These are phyloP conservation scores for Pythium volutum DNA, from an alignment of 352 stramenopile species.

Conservation along the genomic window DNA sequence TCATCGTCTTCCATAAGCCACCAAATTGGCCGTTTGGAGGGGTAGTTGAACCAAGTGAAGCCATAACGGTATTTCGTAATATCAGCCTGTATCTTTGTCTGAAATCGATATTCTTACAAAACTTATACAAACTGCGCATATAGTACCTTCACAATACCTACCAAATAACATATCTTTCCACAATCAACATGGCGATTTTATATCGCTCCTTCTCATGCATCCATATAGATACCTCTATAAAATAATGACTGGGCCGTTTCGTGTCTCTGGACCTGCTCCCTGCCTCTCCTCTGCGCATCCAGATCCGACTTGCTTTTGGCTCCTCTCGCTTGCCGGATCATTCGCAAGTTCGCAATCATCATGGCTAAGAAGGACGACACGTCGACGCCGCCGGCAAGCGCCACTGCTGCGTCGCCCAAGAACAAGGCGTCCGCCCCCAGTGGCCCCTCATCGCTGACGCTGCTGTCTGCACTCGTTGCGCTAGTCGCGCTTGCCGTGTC, in stretches of 20 bases:
- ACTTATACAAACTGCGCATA: no score
- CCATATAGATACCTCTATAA: background rate
- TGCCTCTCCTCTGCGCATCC: background rate
- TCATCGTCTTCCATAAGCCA: no score
- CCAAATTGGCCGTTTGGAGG: no score
- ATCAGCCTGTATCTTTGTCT: no score
- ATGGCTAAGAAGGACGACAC: background rate
- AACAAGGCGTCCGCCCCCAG: background rate
- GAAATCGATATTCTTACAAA: no score
- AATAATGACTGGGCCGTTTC: background rate
- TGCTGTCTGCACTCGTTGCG: constrained; percentile 28
- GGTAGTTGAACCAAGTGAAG: no score
- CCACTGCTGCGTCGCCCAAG: constrained; percentile 1
- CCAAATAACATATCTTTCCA: no score
- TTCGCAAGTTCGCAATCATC: background rate
- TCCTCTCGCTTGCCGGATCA: background rate
- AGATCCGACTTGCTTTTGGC: constrained; percentile 8
- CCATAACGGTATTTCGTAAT: no score
- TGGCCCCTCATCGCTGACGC: constrained; percentile 8
- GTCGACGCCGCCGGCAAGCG: background rate
- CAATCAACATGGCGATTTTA: no score
- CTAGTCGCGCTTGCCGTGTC: constrained; percentile 28
- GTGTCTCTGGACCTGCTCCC: background rate
- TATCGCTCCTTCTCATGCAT: no score
- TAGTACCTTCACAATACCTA: no score